A percentile compares a stretch with the other conserved stretches of the same genome.
Evolutionary conservation across 768 basidiomycete genomes (phyloP).

Genomic region (Boletellus sp.): DNA sequence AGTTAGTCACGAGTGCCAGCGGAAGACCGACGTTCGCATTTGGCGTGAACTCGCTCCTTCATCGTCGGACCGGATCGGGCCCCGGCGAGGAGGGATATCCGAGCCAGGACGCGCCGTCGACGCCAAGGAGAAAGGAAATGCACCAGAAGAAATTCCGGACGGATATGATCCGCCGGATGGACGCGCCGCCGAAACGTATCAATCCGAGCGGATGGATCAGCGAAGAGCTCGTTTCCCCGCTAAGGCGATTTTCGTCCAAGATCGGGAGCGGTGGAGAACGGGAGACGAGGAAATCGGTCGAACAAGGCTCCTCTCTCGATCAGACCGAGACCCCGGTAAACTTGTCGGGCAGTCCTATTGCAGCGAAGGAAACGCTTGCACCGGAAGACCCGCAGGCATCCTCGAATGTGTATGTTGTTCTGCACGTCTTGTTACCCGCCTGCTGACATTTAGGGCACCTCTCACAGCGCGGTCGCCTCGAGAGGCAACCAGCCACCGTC

Average conservation of each 20-base stretch:
- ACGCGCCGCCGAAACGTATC: conserved; percentile 62
- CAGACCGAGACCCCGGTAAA: background rate
- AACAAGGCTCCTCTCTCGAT: conserved; percentile 5
- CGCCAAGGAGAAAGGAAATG: conserved; percentile 26
- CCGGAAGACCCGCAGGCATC: background rate
- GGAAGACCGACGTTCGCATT: conserved; percentile 22
- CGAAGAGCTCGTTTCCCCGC: conserved; percentile 36
- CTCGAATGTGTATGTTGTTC: conserved; percentile 8
- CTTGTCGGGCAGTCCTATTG: background rate
- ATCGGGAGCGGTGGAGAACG: conserved; percentile 1
- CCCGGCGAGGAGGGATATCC: conserved; percentile 22
- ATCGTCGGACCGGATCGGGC: conserved; percentile 26
- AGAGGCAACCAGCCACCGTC: background rate
- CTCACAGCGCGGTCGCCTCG: conserved; percentile 36
- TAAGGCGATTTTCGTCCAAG: conserved; percentile 15
- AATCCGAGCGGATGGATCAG: conserved; percentile 74
- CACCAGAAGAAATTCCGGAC: conserved; percentile 40
- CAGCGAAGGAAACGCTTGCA: background rate
- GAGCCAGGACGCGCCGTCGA: conserved; percentile 14
- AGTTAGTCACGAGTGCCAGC: conserved; percentile 17
- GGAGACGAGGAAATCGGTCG: background rate
- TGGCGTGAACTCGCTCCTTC: conserved; percentile 33
- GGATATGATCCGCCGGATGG: conserved; percentile 77
- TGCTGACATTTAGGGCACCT: conserved; percentile 7
- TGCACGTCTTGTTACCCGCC: background rate